These are phyloP conservation scores for Ceratocystis cubensis DNA, from an alignment of 2,329 filamentous ascomycete genomes.

Conservation along the genomic window DNA sequence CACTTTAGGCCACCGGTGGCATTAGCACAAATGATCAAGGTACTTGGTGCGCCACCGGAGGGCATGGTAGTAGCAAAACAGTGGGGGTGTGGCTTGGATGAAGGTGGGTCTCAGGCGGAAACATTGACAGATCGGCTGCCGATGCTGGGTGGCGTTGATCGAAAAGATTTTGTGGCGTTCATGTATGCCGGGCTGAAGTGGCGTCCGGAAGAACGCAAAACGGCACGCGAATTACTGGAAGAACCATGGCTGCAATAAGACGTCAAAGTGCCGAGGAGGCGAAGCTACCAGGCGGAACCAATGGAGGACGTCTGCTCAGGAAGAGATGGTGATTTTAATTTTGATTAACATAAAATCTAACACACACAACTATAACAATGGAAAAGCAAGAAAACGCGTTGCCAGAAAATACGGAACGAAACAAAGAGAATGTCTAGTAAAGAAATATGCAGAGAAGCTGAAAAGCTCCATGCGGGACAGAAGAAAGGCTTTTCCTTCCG, in stretches of 20 bases:
- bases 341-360: not conserved
- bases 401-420: not conserved
- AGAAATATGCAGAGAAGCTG: not conserved
- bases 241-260: not conserved
- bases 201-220: not conserved
- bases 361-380: not conserved
- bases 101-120: too few relatives aligned
- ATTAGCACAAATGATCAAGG: not conserved
- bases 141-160: not conserved
- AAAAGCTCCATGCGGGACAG: not conserved
- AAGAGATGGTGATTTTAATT: not conserved
- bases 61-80: not conserved
- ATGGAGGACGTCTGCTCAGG: not conserved
- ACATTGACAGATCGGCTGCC: not conserved
- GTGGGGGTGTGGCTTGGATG: not conserved
- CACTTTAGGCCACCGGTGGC: not conserved
- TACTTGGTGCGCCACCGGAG: not conserved
- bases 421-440: constrained; percentile 1
- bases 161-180: not conserved
- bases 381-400: not conserved
- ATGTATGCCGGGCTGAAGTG: not conserved
- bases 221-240: constrained; percentile 2
- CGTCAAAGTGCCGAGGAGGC: not conserved
- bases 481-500: not conserved
- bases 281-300: not conserved